Evolutionary conservation across 306 rosid genomes (phyloP), one percentile per base, ranked within the genome.

Genomic region (Quercus gilva): DNA sequence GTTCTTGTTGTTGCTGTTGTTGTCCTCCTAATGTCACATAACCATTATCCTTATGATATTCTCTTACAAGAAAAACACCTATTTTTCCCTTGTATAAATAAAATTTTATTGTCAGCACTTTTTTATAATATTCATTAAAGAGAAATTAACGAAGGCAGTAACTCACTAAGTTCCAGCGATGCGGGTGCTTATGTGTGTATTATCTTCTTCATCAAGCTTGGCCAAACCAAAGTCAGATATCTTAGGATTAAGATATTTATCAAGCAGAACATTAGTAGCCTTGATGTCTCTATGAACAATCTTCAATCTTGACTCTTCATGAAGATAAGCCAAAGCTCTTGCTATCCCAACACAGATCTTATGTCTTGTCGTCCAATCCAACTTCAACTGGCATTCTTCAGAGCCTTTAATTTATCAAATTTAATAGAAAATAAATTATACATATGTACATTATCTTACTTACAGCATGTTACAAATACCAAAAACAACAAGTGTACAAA

Each of bases 231-330:
- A 84, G 85, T 84, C 80, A 0, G 88, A 84, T 73, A 84, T 84
- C 71, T 84, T 84, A 0, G 85, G 78, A 45, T 52, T 69, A 11
- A 84, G 83, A 76, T 78, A 59, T 81, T 81, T 82, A 81, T 81
- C 86, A 61, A 87, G 84, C 15, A 87, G 45, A 5, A 87, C 70
- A 55, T 87, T 87, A 68, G 90, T 76, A 58, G 84, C 88, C 80
- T 87, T 86, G 65, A 86, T 86, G 61, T 86, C 87, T 71, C 90
- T 79, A 74, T 86, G 90, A 76, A 86, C 87, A 15, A 84, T 78
- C 63, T 80, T 80, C 69, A 84, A 25, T 78, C 77, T 80, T 25
- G 87, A 84, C 61, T 84, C 88, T 41, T 84, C 85, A 74, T 84
- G 88, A 5, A 81, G 80, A 60, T 59, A 79, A 63, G 68, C 82